Evolutionary conservation across 164 flowering plant species (phyloP).

Genomic region (Cinnamomum micranthum): DNA sequence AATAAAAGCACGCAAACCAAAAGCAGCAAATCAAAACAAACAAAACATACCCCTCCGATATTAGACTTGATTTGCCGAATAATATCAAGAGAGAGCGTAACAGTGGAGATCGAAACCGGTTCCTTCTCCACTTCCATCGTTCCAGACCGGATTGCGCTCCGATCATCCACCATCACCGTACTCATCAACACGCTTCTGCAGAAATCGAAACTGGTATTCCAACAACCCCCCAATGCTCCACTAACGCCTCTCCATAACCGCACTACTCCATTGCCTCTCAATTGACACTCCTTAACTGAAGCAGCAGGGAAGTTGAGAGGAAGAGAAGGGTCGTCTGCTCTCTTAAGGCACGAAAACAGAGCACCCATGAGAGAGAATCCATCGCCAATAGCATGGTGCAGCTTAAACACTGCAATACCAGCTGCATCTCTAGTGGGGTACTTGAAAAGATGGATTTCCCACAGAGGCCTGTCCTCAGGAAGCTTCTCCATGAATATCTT

Average conservation of each 20-base stretch:
- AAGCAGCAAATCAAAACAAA: neutral
- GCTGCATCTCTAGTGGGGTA: conserved; percentile 56
- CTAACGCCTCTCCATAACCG: neutral
- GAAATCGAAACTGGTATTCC: conserved; percentile 34
- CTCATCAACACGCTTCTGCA: conserved; percentile 36
- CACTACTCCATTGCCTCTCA: neutral
- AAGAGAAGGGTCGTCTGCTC: conserved; percentile 52
- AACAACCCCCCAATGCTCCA: neutral
- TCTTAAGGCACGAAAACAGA: conserved; percentile 43
- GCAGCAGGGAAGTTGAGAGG: conserved; percentile 45
- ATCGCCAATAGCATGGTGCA: conserved; percentile 69
- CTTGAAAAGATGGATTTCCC: conserved; percentile 55
- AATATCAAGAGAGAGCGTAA: conserved; percentile 39
- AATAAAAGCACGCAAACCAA: neutral
- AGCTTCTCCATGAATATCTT: conserved; percentile 32
- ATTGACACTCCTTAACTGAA: neutral
- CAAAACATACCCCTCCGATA: conserved; percentile 42
- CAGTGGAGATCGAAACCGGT: conserved; percentile 30
- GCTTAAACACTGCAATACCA: conserved; percentile 41
- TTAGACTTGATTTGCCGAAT: conserved; percentile 44
- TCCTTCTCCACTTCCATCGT: conserved; percentile 24
- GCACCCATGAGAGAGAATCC: conserved; percentile 69
- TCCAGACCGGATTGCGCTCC: conserved; percentile 41
- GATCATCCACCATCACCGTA: conserved; percentile 34
- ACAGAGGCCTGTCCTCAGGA: conserved; percentile 40